These are phyloP conservation scores for Aeminium ludgeri DNA, from an alignment of 495 filamentous ascomycete species.

Conservation along the genomic window DNA sequence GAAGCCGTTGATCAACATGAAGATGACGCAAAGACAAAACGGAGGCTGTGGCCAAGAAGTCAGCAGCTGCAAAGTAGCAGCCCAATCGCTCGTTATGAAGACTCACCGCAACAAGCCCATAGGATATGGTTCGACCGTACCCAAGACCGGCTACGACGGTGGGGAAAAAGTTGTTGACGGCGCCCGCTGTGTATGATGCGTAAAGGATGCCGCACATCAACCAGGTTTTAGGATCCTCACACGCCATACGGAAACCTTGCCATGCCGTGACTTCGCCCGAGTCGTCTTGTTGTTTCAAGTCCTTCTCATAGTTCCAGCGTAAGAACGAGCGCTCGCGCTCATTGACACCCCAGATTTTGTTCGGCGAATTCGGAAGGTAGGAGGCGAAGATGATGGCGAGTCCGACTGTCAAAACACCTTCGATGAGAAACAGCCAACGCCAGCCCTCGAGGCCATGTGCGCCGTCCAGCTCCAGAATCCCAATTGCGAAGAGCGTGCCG, in stretches of 20 bases:
- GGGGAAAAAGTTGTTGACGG: constrained; percentile 53
- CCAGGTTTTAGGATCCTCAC: constrained; percentile 55
- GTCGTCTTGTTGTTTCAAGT: constrained; percentile 42
- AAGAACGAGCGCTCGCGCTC: constrained; percentile 53
- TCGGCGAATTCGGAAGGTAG: constrained; percentile 63
- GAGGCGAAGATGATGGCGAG: constrained; percentile 38
- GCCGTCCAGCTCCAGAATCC: constrained; percentile 21
- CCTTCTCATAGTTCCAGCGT: constrained; percentile 60
- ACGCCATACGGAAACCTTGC: constrained; percentile 53
- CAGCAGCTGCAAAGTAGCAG: neutral
- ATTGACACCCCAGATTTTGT: constrained; percentile 55
- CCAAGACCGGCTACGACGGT: constrained; percentile 63
- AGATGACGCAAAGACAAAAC: constrained; percentile 44
- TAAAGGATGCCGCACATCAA: constrained; percentile 52
- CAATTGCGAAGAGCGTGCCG: constrained; percentile 23
- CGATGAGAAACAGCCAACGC: constrained; percentile 66
- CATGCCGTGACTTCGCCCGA: constrained; percentile 16
- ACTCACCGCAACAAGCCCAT: constrained; percentile 47
- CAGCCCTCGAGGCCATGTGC: constrained; percentile 2
- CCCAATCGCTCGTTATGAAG: neutral
- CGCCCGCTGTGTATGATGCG: constrained; percentile 16
- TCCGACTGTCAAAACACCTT: constrained; percentile 43
- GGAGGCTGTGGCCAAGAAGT: constrained; percentile 26
- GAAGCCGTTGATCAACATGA: constrained; percentile 54
- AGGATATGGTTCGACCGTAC: constrained; percentile 47